These are phyloP conservation scores for Scedosporium aurantiacum DNA, from an alignment of 2,329 filamentous ascomycete species.

Conservation along the genomic window DNA sequence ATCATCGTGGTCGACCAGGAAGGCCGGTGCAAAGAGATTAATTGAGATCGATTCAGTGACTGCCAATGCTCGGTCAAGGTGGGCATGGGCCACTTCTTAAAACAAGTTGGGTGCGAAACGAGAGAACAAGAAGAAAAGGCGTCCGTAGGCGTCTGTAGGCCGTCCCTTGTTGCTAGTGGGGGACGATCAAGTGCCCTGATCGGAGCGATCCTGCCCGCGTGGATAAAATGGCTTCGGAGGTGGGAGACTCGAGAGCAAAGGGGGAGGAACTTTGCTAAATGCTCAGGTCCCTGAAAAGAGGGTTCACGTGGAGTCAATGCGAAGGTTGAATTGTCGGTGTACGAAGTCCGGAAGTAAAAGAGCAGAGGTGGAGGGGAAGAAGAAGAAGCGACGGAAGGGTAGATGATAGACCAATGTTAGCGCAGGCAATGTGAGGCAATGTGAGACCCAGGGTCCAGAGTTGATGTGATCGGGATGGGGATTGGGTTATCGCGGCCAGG, in stretches of 20 bases:
- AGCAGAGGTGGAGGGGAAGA: neutral
- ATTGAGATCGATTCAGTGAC: neutral
- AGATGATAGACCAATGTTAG: too few relatives aligned
- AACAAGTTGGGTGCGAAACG: neutral
- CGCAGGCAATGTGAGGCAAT: too few relatives aligned
- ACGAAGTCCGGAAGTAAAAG: neutral
- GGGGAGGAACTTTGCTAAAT: neutral
- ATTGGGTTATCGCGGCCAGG: neutral
- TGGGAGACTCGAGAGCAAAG: neutral
- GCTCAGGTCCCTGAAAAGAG: neutral
- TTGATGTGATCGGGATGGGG: neutral
- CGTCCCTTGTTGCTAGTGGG: neutral
- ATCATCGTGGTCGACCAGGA: neutral
- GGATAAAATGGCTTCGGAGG: neutral
- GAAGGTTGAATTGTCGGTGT: neutral
- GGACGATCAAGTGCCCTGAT: neutral
- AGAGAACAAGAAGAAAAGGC: neutral
- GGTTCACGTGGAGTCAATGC: neutral
- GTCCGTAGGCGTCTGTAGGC: too few relatives aligned
- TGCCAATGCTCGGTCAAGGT: neutral
- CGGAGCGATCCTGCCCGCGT: neutral
- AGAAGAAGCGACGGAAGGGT: too few relatives aligned
- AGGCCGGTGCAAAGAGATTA: neutral
- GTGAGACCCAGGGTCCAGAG: neutral
- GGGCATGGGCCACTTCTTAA: neutral